phyloP scores from a whole-genome alignment of 768 basidiomycete genomes.

The Hypsizygus marmoreus region DNA sequence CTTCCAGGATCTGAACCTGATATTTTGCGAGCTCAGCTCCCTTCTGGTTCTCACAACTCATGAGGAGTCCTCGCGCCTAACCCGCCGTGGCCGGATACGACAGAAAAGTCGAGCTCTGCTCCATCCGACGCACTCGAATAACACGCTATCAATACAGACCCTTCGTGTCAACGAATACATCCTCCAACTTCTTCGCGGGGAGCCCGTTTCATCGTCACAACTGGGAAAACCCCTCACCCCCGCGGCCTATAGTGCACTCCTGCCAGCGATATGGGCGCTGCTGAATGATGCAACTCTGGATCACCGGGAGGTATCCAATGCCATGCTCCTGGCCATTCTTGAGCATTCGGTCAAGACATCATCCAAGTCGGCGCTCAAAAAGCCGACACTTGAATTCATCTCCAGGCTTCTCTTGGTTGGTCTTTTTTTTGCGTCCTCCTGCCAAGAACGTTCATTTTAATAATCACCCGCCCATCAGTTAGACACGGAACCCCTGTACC shows the following conservation, averaged over 20 bases:
- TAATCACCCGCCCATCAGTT: slow-evolving; percentile 43
- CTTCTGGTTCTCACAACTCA: slow-evolving; percentile 50
- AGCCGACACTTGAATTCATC: slow-evolving; percentile 73
- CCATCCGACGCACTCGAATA: slow-evolving; percentile 1
- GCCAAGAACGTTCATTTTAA: too few relatives aligned
- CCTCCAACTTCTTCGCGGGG: slow-evolving; percentile 55
- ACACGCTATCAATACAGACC: slow-evolving; percentile 39
- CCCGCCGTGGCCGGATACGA: slow-evolving; percentile 22
- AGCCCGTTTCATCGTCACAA: slow-evolving; percentile 41
- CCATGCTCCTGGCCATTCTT: slow-evolving; percentile 56
- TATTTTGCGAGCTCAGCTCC: slow-evolving; percentile 77
- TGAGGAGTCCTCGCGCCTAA: slow-evolving; percentile 16
- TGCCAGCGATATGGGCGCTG: slow-evolving; percentile 81
- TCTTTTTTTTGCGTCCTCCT: slow-evolving; percentile 13
- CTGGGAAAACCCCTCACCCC: slow-evolving; percentile 55
- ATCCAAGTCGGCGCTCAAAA: slow-evolving; percentile 66
- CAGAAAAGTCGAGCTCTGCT: slow-evolving; percentile 8
- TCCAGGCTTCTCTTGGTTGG: slow-evolving; percentile 69
- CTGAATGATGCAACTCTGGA: slow-evolving; percentile 45
- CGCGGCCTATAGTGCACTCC: slow-evolving; percentile 60
- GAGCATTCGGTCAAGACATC: slow-evolving; percentile 64
- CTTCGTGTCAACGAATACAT: slow-evolving; percentile 64
- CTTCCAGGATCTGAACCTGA: slow-evolving; percentile 71
- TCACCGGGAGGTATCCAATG: slow-evolving; percentile 22
- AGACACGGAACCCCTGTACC: slow-evolving; percentile 54